Percentiles rank a stretch among this genome's conserved stretches.
phyloP scores from a whole-genome alignment of 2,329 filamentous ascomycete genomes.

The Dothistroma septosporum region DNA sequence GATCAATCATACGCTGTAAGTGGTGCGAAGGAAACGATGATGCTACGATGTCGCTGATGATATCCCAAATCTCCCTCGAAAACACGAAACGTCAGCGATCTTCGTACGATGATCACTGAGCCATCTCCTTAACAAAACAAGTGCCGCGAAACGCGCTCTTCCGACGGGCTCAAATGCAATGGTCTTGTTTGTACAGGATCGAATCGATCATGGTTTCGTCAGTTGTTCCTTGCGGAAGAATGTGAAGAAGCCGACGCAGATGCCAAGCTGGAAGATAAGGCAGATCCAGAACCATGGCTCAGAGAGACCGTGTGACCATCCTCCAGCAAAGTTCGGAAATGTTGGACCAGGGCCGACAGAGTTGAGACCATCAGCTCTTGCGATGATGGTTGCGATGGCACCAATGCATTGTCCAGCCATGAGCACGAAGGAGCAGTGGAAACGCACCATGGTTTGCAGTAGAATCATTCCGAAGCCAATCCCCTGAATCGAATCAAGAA shows the following conservation, averaged over 20 bases:
- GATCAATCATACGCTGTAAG: neutral
- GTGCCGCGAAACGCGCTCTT: slow-evolving; percentile 5
- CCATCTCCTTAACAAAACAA: slow-evolving; percentile 1
- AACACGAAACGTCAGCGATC: slow-evolving; percentile 8
- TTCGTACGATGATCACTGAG: slow-evolving; percentile 17
- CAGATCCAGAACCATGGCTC: slow-evolving; percentile 60
- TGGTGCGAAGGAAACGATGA: neutral
- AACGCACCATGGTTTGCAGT: slow-evolving; percentile 54
- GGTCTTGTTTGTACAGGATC: slow-evolving; percentile 9
- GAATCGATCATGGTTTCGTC: slow-evolving; percentile 44
- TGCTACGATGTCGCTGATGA: slow-evolving; percentile 6
- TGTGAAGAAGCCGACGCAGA: slow-evolving; percentile 55
- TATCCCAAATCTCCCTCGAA: slow-evolving; percentile 5
- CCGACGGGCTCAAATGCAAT: neutral
- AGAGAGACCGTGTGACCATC: slow-evolving; percentile 44
- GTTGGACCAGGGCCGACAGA: slow-evolving; percentile 58
- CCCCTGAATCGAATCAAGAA: slow-evolving; percentile 61
- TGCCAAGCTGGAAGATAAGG: slow-evolving; percentile 53
- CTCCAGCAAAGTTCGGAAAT: slow-evolving; percentile 58
- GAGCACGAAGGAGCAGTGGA: slow-evolving; percentile 61
- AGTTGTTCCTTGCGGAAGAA: slow-evolving; percentile 59
- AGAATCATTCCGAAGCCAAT: slow-evolving; percentile 66
- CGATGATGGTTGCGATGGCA: slow-evolving; percentile 58
- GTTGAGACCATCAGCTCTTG: slow-evolving; percentile 58
- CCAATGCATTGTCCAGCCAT: slow-evolving; percentile 60